Percentiles rank a stretch among this genome's conserved stretches.
Evolutionary conservation across 192 early-diverging fungal genomes (phyloP).

Genomic region (Coemansia sp.): DNA sequence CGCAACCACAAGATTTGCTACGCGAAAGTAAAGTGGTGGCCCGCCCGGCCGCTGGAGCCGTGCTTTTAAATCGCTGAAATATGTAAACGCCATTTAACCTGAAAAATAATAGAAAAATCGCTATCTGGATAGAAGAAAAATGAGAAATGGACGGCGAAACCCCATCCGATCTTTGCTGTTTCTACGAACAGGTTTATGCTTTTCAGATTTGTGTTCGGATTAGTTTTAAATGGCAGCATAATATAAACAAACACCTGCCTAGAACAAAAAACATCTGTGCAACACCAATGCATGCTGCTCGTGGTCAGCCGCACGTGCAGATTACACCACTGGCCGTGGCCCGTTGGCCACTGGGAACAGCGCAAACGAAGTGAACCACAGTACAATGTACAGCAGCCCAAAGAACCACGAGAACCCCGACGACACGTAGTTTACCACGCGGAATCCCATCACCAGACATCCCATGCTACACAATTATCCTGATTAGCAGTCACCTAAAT

Average conservation of each 20-base stretch:
- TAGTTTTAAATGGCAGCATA: neutral
- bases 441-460: constrained; percentile 31
- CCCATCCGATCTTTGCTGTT: neutral
- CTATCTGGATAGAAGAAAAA: neutral
- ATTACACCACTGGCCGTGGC: constrained; percentile 4
- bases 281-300: neutral
- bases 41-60: constrained; percentile 47
- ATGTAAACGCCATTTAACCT: constrained; percentile 25
- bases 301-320: neutral
- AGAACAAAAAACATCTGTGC: neutral
- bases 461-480: constrained; percentile 33
- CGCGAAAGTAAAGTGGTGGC: constrained; percentile 46
- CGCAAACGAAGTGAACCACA: constrained; percentile 48
- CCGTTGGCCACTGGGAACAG: constrained; percentile 37
- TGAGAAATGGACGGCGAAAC: neutral
- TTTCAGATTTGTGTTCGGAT: neutral
- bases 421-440: constrained; percentile 39
- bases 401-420: constrained; percentile 44
- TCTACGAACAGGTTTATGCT: constrained; percentile 1
- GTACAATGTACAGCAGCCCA: constrained; percentile 43
- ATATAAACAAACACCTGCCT: neutral
- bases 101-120: constrained; percentile 6
- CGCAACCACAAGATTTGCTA: constrained; percentile 39
- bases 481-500: neutral
- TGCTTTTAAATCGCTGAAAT: constrained; percentile 34